Evolutionary conservation across 257 asterid species (phyloP).

Genomic region (Lantana camara): DNA sequence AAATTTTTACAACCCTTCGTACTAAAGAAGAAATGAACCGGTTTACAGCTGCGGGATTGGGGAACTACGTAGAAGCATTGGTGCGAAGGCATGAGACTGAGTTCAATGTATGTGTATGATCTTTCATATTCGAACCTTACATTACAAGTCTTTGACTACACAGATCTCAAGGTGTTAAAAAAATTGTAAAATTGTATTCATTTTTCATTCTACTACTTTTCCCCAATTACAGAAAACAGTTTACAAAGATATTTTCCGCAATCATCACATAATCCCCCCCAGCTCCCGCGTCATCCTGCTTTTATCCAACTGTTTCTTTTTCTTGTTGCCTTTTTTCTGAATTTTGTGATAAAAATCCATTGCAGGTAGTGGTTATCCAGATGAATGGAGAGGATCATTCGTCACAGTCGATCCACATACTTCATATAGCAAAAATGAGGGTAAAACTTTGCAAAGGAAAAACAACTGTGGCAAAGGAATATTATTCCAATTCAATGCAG

Average conservation of each 20-base stretch:
- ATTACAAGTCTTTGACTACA: no score
- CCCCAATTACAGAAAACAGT: no score
- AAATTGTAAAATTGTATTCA: no score
- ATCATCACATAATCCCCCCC: no score
- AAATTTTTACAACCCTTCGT: background rate
- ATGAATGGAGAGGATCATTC: constrained; percentile 71
- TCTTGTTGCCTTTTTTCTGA: background rate
- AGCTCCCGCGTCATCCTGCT: no score
- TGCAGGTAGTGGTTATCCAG: constrained; percentile 80
- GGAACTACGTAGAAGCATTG: constrained; percentile 81
- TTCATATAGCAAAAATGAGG: constrained; percentile 90
- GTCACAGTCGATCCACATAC: constrained; percentile 68
- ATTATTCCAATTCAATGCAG: constrained; percentile 91
- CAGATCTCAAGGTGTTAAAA: no score
- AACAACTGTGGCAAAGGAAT: constrained; percentile 71
- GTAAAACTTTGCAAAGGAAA: constrained; percentile 81
- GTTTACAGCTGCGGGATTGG: constrained; percentile 75
- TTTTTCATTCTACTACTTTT: no score
- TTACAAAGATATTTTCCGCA: no score
- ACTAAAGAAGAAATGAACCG: background rate
- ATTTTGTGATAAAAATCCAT: background rate
- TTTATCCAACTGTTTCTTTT: background rate
- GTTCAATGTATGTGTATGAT: constrained; percentile 67
- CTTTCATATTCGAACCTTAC: constrained; percentile 1
- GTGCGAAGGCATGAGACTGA: constrained; percentile 76